Percentiles rank a stretch among this genome's conserved stretches.
These are phyloP conservation scores for Mycena polygramma DNA, from an alignment of 768 basidiomycete species.

Conservation along the genomic window DNA sequence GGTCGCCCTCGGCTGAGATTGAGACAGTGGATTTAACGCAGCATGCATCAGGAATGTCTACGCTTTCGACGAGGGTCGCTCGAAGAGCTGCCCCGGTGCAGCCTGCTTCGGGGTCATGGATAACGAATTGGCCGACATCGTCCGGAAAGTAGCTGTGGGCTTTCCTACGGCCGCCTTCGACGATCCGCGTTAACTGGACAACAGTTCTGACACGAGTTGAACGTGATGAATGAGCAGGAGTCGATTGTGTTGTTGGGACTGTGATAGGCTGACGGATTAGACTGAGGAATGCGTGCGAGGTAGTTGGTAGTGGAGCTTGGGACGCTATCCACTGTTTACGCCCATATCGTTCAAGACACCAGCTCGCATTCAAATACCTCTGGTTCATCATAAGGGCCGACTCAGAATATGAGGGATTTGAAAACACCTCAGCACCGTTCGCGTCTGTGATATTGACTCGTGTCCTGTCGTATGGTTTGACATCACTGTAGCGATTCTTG, in stretches of 20 bases:
- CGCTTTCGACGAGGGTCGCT: slow-evolving; percentile 67
- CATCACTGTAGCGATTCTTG: slow-evolving; percentile 79
- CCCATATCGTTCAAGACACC: slow-evolving; percentile 83
- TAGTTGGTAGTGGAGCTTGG: slow-evolving; percentile 81
- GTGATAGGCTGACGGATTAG: slow-evolving; percentile 66
- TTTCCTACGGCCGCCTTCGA: slow-evolving; percentile 80
- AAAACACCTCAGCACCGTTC: slow-evolving; percentile 12
- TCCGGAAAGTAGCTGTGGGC: slow-evolving; percentile 84
- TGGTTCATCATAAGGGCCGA: slow-evolving; percentile 30
- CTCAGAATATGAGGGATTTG: background rate
- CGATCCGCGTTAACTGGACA: slow-evolving; percentile 83
- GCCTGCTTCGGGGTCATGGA: slow-evolving; percentile 61
- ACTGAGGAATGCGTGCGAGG: slow-evolving; percentile 83
- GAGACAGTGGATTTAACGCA: slow-evolving; percentile 75
- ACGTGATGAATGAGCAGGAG: slow-evolving; percentile 29
- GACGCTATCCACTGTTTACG: slow-evolving; percentile 88
- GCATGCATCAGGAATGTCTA: slow-evolving; percentile 65
- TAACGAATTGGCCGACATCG: slow-evolving; percentile 64
- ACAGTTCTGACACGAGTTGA: slow-evolving; percentile 74
- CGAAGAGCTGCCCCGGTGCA: slow-evolving; percentile 58
- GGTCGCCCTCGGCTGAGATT: slow-evolving; percentile 51
- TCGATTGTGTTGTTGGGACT: slow-evolving; percentile 44
- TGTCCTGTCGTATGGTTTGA: slow-evolving; percentile 87
- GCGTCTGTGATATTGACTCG: slow-evolving; percentile 64
- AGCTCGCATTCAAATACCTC: slow-evolving; percentile 86